Evolutionary conservation across 2,329 filamentous ascomycete genomes (phyloP), one percentile per base, ranked within the genome.

Genomic region (Alternaria infectoria): DNA sequence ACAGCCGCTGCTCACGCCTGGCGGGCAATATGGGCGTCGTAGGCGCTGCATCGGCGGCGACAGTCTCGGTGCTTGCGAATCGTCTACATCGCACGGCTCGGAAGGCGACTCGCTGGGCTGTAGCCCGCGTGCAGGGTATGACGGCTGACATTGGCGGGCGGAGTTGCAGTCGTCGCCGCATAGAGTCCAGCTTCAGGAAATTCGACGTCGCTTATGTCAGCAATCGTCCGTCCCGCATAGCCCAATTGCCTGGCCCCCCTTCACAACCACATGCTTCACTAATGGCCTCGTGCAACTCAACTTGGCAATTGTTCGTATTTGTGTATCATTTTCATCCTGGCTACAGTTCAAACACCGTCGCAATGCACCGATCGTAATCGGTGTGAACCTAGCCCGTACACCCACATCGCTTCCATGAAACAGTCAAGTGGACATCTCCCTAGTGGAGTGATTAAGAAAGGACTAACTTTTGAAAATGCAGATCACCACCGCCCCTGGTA

Each of bases 61-160:
- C 62, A 10, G 62, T 61, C 62, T 74, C 68, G 23, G 69, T 72
- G 57, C 72, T 73, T 28, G 67, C 63, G 44, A 56, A 69, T 44
- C 71, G 64, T 68, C 59, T 64, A 59, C 65, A 71, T 69, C 57
- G 64, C 56, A 65, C 23, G 36, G 65, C 58, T 36, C 60, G 61
- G 36, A 62, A 68, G 54, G 63, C 65, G 44, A 69, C 58, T 62
- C 70, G 70, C 54, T 72, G 65, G 56, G 66, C 71, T 28, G 68
- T 64, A 66, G 91, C 90, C 87, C 91, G 89, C 81, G 84, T 77
- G 50, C 84, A 81, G 59, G 87, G 81, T 75, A 86, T 75, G 64
- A 86, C 81, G 69, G 87, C 84, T 69, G 87, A 85, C 85, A 92
- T 93, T 73, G 69, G 59, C 52, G 59, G 64, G 57, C 61, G 63